phyloP scores from a whole-genome alignment of 345 rosid species.

The Lepidium aucheri region DNA sequence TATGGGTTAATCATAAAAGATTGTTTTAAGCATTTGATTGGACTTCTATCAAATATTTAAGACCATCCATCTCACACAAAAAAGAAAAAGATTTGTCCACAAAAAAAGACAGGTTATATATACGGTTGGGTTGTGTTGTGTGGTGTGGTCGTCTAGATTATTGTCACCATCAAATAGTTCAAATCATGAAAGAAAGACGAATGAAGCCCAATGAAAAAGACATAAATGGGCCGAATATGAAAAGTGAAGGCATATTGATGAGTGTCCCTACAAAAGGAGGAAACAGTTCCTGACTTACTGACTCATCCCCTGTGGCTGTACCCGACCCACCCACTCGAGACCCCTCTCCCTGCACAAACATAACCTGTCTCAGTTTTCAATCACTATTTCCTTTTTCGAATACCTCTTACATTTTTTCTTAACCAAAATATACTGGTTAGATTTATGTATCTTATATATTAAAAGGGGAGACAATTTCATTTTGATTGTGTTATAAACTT shows the following conservation, averaged over 20 bases:
- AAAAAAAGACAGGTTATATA: neutral
- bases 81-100: neutral
- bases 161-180: neutral
- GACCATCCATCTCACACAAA: neutral
- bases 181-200: neutral
- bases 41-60: neutral
- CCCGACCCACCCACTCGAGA: conserved; percentile 9
- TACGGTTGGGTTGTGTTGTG: neutral
- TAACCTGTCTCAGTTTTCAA: conserved; percentile 7
- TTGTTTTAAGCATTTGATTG: neutral
- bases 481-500: too few species aligned
- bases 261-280: conserved; percentile 9
- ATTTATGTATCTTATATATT: too few species aligned
- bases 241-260: neutral
- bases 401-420: too few species aligned
- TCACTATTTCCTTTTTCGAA: neutral
- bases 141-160: neutral
- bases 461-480: too few species aligned
- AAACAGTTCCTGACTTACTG: conserved; percentile 22
- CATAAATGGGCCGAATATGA: neutral
- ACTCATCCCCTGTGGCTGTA: conserved; percentile 22
- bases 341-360: conserved; percentile 16
- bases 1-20: neutral
- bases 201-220: neutral
- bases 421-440: too few species aligned